These are phyloP conservation scores for Mucor circinelloides DNA, from an alignment of 371 early-diverging fungal genomes.

Conservation along the genomic window DNA sequence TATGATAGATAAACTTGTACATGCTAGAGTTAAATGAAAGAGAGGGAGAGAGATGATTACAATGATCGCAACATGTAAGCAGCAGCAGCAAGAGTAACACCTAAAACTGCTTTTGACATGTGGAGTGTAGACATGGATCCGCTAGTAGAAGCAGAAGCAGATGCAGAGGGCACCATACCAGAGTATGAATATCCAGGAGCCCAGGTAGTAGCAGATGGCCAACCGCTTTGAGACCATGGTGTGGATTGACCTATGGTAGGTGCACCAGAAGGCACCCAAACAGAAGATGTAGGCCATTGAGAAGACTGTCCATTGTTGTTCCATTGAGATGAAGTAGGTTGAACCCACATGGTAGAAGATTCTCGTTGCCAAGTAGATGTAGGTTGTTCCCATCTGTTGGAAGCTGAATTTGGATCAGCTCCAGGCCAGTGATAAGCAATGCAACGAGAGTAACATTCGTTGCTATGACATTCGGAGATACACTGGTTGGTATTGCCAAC, in stretches of 20 bases:
- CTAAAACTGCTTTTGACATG: conserved; percentile 6
- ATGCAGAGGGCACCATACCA: neutral
- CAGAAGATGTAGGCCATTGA: neutral
- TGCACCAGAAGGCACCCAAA: neutral
- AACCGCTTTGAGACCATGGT: neutral
- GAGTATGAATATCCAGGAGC: neutral
- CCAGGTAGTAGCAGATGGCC: neutral
- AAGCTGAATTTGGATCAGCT: neutral
- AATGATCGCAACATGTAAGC: conserved; percentile 7
- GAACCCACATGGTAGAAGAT: neutral
- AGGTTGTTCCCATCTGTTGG: neutral
- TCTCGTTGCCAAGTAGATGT: neutral
- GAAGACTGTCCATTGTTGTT: neutral
- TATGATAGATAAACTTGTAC: neutral
- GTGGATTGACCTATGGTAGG: neutral
- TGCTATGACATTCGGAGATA: conserved; percentile 21
- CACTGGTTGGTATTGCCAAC: conserved; percentile 35
- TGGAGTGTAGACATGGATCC: neutral
- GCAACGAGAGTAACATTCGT: conserved; percentile 34
- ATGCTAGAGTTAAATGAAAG: neutral
- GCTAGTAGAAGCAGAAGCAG: conserved; percentile 4
- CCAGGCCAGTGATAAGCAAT: conserved; percentile 42
- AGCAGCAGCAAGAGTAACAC: conserved; percentile 3
- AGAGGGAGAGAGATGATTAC: neutral
- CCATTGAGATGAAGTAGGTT: neutral